A percentile compares a stretch with the other conserved stretches of the same genome.
phyloP scores from a whole-genome alignment of 305 asterid species.

The Rubia occidens region DNA sequence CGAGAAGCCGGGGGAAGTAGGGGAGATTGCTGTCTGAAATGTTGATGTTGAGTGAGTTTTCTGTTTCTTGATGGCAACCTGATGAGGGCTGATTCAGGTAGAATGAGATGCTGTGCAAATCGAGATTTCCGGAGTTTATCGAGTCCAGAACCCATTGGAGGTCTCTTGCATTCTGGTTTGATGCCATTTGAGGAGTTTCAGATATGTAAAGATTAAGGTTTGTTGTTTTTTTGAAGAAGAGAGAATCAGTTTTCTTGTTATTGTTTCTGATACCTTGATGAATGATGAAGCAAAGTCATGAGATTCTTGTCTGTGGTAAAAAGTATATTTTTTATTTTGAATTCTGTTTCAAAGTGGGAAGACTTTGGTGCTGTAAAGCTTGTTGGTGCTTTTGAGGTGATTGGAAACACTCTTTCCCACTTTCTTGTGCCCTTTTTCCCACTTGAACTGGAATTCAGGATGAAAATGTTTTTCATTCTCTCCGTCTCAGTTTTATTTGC shows the following conservation, averaged over 20 bases:
- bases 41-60: constrained; percentile 43
- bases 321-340: not conserved
- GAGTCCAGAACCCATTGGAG: constrained; percentile 43
- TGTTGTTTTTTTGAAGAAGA: not conserved
- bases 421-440: not conserved
- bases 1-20: constrained; percentile 41
- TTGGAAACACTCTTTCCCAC: not conserved
- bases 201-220: not conserved
- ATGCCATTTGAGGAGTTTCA: constrained; percentile 31
- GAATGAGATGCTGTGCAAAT: constrained; percentile 51
- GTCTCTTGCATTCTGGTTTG: constrained; percentile 29
- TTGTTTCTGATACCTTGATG: not conserved
- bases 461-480: not conserved
- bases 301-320: constrained; percentile 7
- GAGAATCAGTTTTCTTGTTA: not conserved
- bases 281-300: constrained; percentile 5
- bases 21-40: constrained; percentile 25
- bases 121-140: constrained; percentile 30
- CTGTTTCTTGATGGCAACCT: constrained; percentile 48
- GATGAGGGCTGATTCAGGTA: constrained; percentile 42
- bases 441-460: constrained; percentile 3
- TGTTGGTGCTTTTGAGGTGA: constrained; percentile 15
- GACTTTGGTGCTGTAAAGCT: constrained; percentile 7
- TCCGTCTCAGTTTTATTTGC: too few species aligned
- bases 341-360: not conserved